Conservation (phyloP, 164 flowering plant species). For the Vitis riparia region DNA sequence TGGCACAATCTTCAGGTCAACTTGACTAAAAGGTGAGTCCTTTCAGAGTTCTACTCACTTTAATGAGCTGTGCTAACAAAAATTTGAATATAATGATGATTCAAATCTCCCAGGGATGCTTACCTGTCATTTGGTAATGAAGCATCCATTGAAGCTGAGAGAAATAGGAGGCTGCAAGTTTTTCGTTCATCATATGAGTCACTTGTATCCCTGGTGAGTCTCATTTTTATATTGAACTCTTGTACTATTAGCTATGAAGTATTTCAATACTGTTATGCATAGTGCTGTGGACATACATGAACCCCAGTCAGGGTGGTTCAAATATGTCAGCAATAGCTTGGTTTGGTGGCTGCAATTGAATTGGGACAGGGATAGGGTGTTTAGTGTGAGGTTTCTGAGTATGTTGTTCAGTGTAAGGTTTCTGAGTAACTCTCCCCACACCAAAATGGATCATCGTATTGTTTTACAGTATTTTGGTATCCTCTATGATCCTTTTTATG, state of each 20-base stretch:
- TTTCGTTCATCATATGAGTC: conserved; percentile 80
- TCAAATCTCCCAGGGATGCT: conserved; percentile 55
- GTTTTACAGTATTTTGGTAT: neutral
- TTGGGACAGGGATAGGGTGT: neutral
- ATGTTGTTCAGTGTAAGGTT: too few relatives aligned
- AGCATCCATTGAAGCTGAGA: conserved; percentile 78
- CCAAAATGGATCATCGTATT: neutral
- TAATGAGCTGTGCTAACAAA: neutral
- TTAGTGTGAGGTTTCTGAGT: too few relatives aligned
- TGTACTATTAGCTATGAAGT: too few relatives aligned
- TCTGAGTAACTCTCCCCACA: too few relatives aligned
- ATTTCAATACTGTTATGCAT: too few relatives aligned
- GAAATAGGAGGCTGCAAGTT: conserved; percentile 65
- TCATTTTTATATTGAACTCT: neutral
- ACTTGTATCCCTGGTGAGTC: conserved; percentile 89
- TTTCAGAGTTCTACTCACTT: conserved; percentile 3
- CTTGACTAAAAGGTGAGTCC: conserved; percentile 72
- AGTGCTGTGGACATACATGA: too few relatives aligned
- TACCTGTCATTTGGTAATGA: conserved; percentile 63
- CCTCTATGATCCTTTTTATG: neutral
- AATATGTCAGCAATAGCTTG: neutral
- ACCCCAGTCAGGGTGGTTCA: neutral
- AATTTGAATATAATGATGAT: conserved; percentile 6
- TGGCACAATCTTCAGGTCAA: conserved; percentile 95
- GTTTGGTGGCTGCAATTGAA: neutral